A percentile compares a stretch with the other conserved stretches of the same genome.
phyloP scores from a whole-genome alignment of 805 yeast species.

The Citeromyces matritensis region DNA sequence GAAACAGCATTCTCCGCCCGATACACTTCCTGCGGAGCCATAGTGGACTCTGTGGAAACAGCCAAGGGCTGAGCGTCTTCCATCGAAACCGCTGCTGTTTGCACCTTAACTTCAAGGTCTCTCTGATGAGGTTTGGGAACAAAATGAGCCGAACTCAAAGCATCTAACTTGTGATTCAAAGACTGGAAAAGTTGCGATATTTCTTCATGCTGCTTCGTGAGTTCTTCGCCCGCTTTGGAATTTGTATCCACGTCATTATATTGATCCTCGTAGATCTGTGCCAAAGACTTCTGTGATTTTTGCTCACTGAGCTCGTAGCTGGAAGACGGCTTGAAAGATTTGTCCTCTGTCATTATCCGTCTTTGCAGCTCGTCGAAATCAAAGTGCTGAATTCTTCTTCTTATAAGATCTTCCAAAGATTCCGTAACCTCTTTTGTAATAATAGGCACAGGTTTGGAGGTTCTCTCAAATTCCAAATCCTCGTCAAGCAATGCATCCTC shows the following conservation, averaged over 20 bases:
- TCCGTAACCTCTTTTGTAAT: constrained; percentile 84
- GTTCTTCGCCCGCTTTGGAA: constrained; percentile 36
- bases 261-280: constrained; percentile 86
- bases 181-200: constrained; percentile 47
- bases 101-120: constrained; percentile 66
- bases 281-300: constrained; percentile 77
- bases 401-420: constrained; percentile 74
- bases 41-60: constrained; percentile 50
- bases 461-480: constrained; percentile 79
- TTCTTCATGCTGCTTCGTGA: constrained; percentile 66
- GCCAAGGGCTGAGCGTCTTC: constrained; percentile 95
- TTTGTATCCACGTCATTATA: constrained; percentile 26
- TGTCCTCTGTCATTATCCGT: constrained; percentile 50
- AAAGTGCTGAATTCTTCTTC: constrained; percentile 59
- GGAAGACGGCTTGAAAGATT: constrained; percentile 39
- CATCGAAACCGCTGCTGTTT: constrained; percentile 72
- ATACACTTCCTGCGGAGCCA: constrained; percentile 96
- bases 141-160: constrained; percentile 88
- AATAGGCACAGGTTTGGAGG: constrained; percentile 91
- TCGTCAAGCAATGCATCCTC: constrained; percentile 72
- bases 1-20: too few relatives aligned
- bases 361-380: constrained; percentile 79
- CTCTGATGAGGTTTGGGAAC: constrained; percentile 83
- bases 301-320: constrained; percentile 62
- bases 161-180: constrained; percentile 63